Percentiles rank a stretch among this genome's conserved stretches.
Evolutionary conservation across 108 stramenopile genomes (phyloP).

Genomic region (Schizochytrium sp.): DNA sequence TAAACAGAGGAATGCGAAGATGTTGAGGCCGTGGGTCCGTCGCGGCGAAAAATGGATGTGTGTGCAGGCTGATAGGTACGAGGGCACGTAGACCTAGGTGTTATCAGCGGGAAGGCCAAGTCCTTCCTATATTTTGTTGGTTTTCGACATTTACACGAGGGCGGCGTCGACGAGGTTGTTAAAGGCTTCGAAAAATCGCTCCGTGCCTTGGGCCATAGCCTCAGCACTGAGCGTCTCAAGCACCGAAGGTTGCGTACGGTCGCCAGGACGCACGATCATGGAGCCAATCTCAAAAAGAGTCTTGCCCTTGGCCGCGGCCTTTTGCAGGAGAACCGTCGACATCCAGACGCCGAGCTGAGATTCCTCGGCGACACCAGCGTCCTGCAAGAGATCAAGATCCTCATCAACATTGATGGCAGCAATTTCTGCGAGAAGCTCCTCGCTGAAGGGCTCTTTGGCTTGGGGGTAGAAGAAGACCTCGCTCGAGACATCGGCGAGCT

Average conservation of each 20-base stretch:
- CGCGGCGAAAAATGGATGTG: too few species aligned
- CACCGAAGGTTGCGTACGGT: neutral
- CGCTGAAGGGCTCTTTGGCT: neutral
- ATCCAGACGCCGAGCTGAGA: constrained; percentile 3
- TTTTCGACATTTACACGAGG: neutral
- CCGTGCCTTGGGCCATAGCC: neutral
- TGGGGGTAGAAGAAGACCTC: neutral
- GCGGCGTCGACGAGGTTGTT: neutral
- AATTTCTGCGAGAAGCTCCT: neutral
- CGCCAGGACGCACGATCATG: neutral
- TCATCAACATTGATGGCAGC: neutral
- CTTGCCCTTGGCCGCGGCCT: neutral
- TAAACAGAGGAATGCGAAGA: too few species aligned
- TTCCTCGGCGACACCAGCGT: neutral
- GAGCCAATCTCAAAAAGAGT: neutral
- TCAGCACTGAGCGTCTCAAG: neutral
- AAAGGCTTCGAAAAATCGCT: neutral
- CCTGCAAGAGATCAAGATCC: neutral
- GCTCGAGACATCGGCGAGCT: neutral
- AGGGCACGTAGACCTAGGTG: too few species aligned
- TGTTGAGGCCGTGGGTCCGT: too few species aligned
- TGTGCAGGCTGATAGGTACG: too few species aligned
- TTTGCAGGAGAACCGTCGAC: neutral
- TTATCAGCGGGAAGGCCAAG: too few species aligned
- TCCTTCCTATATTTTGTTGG: neutral